These are phyloP conservation scores for Aureobasidium sp. DNA, from an alignment of 2,329 filamentous ascomycete species.

Conservation along the genomic window DNA sequence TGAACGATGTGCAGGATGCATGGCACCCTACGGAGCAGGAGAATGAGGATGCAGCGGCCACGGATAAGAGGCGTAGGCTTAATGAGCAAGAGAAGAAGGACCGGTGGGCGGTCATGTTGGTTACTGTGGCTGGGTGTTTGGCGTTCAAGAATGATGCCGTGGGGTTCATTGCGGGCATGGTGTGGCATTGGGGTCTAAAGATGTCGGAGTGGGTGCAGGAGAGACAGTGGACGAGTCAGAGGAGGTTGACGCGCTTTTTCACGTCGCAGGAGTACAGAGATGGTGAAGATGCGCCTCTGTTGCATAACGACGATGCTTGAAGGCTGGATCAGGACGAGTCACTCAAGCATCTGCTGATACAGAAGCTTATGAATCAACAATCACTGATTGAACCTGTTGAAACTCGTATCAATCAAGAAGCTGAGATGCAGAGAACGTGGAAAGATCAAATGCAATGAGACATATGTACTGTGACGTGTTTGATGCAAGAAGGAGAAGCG, in stretches of 20 bases:
- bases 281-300: constrained; percentile 2
- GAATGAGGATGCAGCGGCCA: constrained; percentile 17
- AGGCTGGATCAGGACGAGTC: neutral
- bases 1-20: constrained; percentile 66
- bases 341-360: neutral
- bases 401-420: neutral
- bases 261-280: neutral
- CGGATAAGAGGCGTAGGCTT: constrained; percentile 44
- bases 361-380: neutral
- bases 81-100: constrained; percentile 63
- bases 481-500: neutral
- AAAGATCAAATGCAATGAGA: neutral
- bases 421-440: neutral
- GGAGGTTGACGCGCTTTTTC: constrained; percentile 1
- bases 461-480: neutral
- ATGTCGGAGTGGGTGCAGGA: neutral
- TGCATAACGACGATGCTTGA: neutral
- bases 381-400: neutral
- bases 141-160: constrained; percentile 87
- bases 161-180: constrained; percentile 74
- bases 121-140: constrained; percentile 73
- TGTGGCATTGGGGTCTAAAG: constrained; percentile 65
- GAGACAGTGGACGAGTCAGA: neutral
- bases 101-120: constrained; percentile 83
- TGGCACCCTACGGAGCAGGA: constrained; percentile 36